Conservation (phyloP, 768 basidiomycete genomes). For the Hericium rajendrae region DNA sequence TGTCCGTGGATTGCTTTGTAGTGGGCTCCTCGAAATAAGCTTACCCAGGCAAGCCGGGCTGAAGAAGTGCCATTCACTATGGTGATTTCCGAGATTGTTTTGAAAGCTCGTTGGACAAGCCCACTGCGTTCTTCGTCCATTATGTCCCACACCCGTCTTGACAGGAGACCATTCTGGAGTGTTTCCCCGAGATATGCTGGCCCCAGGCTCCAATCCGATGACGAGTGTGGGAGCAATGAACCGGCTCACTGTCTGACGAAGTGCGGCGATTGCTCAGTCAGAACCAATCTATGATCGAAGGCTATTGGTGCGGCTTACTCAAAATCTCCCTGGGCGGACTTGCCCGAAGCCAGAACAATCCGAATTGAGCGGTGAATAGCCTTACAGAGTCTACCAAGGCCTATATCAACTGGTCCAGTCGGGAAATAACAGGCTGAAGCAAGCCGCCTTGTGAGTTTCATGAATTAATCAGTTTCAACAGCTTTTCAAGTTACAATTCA, state of each 20-base stretch:
- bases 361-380: neutral
- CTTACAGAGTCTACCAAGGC: neutral
- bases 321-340: neutral
- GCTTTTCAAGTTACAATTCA: neutral
- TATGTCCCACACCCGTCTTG: no score
- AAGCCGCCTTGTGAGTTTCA: neutral
- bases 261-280: neutral
- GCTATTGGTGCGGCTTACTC: neutral
- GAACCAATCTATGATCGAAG: neutral
- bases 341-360: neutral
- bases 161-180: neutral
- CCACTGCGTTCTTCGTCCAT: no score
- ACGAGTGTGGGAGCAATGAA: neutral
- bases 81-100: no score
- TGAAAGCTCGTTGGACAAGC: no score
- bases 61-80: neutral
- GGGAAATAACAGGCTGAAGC: neutral
- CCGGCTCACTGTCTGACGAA: neutral
- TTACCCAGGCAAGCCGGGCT: neutral
- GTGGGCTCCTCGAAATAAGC: neutral
- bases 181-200: neutral
- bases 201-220: neutral
- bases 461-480: no score
- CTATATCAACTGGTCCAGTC: neutral
- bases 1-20: no score